Conservation (phyloP, 352 stramenopile species). For the Globisporangium okanoganense region DNA sequence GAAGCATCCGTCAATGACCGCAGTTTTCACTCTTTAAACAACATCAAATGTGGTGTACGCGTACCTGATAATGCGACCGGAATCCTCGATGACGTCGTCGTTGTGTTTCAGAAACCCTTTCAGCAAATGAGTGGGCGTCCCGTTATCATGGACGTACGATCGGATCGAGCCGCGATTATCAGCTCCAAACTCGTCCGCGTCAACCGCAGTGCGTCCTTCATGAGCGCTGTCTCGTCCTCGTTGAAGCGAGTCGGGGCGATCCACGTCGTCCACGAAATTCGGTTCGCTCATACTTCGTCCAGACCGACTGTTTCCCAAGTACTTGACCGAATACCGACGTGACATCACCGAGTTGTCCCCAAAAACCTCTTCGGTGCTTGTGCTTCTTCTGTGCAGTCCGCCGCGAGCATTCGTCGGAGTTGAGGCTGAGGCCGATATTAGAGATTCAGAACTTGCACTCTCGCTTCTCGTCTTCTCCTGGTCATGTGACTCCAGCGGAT, state of each 20-base stretch:
- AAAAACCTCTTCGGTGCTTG: conserved; percentile 49
- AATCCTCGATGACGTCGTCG: conserved; percentile 63
- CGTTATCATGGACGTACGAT: conserved; percentile 25
- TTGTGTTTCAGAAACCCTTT: conserved; percentile 45
- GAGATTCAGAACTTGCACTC: conserved; percentile 36
- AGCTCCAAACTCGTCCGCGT: conserved; percentile 15
- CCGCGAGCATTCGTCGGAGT: conserved; percentile 32
- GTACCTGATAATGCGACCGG: conserved; percentile 44
- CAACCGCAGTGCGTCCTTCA: conserved; percentile 22
- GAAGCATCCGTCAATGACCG: neutral
- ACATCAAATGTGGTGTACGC: conserved; percentile 3
- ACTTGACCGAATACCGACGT: conserved; percentile 5
- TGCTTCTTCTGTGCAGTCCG: conserved; percentile 9
- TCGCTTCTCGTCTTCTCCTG: conserved; percentile 47
- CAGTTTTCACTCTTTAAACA: no score
- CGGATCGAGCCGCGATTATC: conserved; percentile 26
- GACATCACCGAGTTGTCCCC: conserved; percentile 21
- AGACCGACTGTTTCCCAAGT: conserved; percentile 20
- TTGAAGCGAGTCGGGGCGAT: conserved; percentile 19
- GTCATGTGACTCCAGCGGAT: conserved; percentile 62
- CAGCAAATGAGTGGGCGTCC: conserved; percentile 12
- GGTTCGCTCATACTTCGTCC: conserved; percentile 71
- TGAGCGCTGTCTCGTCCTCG: conserved; percentile 32
- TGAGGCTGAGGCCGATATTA: conserved; percentile 36
- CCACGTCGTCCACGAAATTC: conserved; percentile 66